Evolutionary conservation across 176 grass and related monocot species (phyloP).

Genomic region (bread wheat (Triticum aestivum)): IWGSC_CS_RefSeq_v2.1 NC_057804.1:629223859-629224358

Average conservation of each 20-base stretch:
- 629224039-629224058: background rate
- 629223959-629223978: background rate
- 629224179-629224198: background rate
- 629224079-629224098: background rate
- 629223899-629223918: conserved; percentile 1
- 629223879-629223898: background rate
- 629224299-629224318: background rate
- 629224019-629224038: conserved; percentile 8
- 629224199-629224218: background rate
- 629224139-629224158: background rate
- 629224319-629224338: background rate
- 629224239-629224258: background rate
- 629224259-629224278: background rate
- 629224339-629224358: background rate
- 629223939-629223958: background rate
- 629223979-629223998: background rate
- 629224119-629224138: background rate
- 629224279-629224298: background rate
- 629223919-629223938: background rate
- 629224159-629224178: background rate
- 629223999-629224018: background rate
- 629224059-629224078: conserved; percentile 10
- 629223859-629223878: background rate
- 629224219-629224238: background rate
- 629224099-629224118: background rate